Base-by-base conservation (phyloP, 345 rosid genomes). In the Heritiera fomes region DNA sequence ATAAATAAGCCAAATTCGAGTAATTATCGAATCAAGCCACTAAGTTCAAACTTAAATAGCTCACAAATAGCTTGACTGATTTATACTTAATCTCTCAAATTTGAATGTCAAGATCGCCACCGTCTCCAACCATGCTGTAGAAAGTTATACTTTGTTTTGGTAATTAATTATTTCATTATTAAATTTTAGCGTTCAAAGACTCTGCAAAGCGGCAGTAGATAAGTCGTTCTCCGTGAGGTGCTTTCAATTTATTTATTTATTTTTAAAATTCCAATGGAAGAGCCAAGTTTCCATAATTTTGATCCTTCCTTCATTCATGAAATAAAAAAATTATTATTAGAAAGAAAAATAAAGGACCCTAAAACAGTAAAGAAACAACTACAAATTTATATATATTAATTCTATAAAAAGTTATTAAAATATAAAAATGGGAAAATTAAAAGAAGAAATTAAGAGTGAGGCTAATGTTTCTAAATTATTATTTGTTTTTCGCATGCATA, bases 221-320 rank as follows among this genome's bases (percentile, higher is more conserved):
- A 20, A 47, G 58, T 70, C 38, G 3, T 2, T 47, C 17, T 70
- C 28, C 28, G 20, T 23, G 74, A 41, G 56, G 38, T 23, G n/a
- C 58, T 47, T 40, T 70, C 74, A 41, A 41, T 41, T 41, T 41
- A 41, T 41, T 3, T 41, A 5, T 34, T 34, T 34, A 41, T 63
- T 49, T 47, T 71, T 12, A 0, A 30, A 46, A 17, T 72, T 38
- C 62, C 55, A 72, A 2, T 53, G 60, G 30, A 67, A 43, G 32
- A 17, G 18, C 12, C 63, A 38, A 73, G 63, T 55, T 73, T 32
- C 46, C 49, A 50, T 43, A 47, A 72, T 17, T 72, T 53, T 73
- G 2, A 30, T 34, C 9, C 0, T 72, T 34, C 15, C 1, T 55
- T n/a, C 18, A 20, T 12, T 64, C 7, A 32, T 14, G 12, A 53